Percentiles rank a stretch among this genome's conserved stretches.
These are phyloP conservation scores for Amphirosellinia nigrospora DNA, from an alignment of 495 filamentous ascomycete genomes.

Conservation along the genomic window DNA sequence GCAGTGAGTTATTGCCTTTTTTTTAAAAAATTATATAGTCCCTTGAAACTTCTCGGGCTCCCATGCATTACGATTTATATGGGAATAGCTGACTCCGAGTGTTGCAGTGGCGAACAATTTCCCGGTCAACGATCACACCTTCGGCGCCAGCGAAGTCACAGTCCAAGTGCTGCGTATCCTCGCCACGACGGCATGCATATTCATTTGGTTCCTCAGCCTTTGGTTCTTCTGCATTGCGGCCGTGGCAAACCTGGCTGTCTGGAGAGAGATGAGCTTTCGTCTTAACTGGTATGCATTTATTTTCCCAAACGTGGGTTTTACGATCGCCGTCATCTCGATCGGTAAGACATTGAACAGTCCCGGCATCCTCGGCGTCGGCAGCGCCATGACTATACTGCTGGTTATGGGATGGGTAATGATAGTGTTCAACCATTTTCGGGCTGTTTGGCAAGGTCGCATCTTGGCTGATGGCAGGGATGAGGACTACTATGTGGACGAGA, in stretches of 20 bases:
- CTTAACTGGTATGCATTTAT: slow-evolving; percentile 64
- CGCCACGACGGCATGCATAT: slow-evolving; percentile 56
- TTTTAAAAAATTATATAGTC: too few relatives aligned
- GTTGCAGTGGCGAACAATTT: slow-evolving; percentile 61
- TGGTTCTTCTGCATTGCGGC: slow-evolving; percentile 74
- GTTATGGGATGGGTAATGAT: slow-evolving; percentile 66
- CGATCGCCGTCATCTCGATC: slow-evolving; percentile 54
- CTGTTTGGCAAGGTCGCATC: slow-evolving; percentile 60
- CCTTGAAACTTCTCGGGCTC: too few relatives aligned
- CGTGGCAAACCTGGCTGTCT: slow-evolving; percentile 57
- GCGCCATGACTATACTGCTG: slow-evolving; percentile 60
- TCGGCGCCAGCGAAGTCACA: slow-evolving; percentile 33
- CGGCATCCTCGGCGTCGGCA: slow-evolving; percentile 52
- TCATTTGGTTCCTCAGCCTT: slow-evolving; percentile 71
- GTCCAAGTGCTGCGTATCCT: slow-evolving; percentile 36
- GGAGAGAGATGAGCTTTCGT: slow-evolving; percentile 59
- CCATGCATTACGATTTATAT: too few relatives aligned
- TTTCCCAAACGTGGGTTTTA: slow-evolving; percentile 66
- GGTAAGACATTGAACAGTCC: slow-evolving; percentile 49
- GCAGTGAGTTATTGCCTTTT: too few relatives aligned
- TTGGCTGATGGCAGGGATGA: slow-evolving; percentile 70
- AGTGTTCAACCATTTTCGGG: slow-evolving; percentile 57
- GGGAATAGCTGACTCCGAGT: too few relatives aligned
- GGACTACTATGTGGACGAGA: slow-evolving; percentile 49
- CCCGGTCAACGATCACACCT: slow-evolving; percentile 35